Base-by-base conservation (phyloP, 345 rosid species). In the Ailanthus altissimus region DNA sequence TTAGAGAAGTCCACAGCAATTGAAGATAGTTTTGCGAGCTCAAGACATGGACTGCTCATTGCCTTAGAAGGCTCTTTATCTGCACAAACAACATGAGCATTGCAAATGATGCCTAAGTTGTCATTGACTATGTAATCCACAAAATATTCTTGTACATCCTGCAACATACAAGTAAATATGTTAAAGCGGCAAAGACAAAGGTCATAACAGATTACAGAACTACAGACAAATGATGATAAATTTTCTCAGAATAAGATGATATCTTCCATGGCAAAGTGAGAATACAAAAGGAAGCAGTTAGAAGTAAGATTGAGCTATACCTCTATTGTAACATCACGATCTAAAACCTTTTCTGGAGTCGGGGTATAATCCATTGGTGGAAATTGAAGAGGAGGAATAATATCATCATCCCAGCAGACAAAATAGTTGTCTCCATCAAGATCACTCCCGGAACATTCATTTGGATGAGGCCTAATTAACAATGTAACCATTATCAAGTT, bases 1-100 rank as follows among this genome's bases (percentile, higher is more conserved):
- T 82, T 84, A 0, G 81, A 77, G 73, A 79, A 82, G 70, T 84
- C 87, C 1, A 80, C 85, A 4, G 83, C 83, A 5, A 43, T 72
- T 15, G 85, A 79, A 26, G 45, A 56, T 47, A 82, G 51, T 38
- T 32, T 2, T 16, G 85, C 81, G 16, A 82, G 83, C 13, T 74
- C 16, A 1, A 8, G 28, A 21, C 85, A 82, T 6, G 26, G 28
- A 14, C 12, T 0, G 26, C 83, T 82, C 73, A 1, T 65, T 0
- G 83, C 87, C 71, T 45, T 80, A 54, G 2, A 12, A 15, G 49
- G 38, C 25, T 77, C 73, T 26, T 2, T 53, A 54, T 80, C 78
- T 16, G 83, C 83, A 32, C 61, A 45, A 38, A 70, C 82, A 0
- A n/a, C 42, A 65, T 77, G 83, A 2, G 84, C 56, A 53, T 46